phyloP scores from a whole-genome alignment of 2,329 filamentous ascomycete genomes.

The Neodidymelliopsis sp. region DNA sequence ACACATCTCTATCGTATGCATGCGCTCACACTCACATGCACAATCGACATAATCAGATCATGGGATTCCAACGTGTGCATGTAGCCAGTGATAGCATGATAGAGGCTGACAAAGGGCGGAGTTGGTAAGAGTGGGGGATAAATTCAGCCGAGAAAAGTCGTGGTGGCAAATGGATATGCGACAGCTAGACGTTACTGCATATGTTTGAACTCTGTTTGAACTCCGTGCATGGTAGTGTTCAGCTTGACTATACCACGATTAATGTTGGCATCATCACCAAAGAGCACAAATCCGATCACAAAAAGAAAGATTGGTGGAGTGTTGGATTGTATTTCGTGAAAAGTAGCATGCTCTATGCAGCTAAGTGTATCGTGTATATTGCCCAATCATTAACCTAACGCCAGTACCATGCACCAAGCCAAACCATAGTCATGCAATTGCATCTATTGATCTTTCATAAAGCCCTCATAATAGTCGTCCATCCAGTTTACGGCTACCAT shows the following conservation, averaged over 20 bases:
- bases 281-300: no score
- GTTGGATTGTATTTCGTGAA: not conserved
- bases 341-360: not conserved
- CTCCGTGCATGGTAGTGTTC: not conserved
- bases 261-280: no score
- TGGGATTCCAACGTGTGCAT: not conserved
- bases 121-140: slow-evolving; percentile 10
- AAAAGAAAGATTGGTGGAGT: no score
- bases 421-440: not conserved
- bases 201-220: not conserved
- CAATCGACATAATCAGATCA: not conserved
- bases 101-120: not conserved
- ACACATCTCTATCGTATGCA: not conserved
- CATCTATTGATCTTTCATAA: slow-evolving; percentile 47
- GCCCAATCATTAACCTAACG: not conserved
- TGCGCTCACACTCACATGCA: not conserved
- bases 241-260: no score
- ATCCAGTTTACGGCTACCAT: slow-evolving; percentile 54
- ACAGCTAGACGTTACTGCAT: not conserved
- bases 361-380: slow-evolving; percentile 1
- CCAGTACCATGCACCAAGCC: slow-evolving; percentile 3
- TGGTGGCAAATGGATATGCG: not conserved
- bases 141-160: not conserved
- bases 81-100: not conserved
- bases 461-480: slow-evolving; percentile 60